Evolutionary conservation across 176 grass and related monocot genomes (phyloP), one percentile per base, ranked within the genome.

Genomic region (Juncus effusus): DNA sequence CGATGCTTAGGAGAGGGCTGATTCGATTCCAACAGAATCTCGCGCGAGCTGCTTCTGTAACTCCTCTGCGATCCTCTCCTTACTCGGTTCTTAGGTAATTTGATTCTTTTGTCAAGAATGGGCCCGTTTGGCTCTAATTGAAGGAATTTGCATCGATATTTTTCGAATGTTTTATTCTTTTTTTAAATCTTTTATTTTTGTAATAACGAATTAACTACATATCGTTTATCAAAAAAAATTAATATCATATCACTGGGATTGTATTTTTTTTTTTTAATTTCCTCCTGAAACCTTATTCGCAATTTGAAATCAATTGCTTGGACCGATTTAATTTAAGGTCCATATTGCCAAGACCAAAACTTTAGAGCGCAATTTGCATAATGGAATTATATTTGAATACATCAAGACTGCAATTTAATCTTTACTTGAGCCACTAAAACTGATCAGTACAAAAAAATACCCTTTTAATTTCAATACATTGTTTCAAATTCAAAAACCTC

Each of bases 1-100:
- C 80, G 67, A 54, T 64, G 40, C 15, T 83, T 37, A 67, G 74
- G 14, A 67, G 67, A 59, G 59, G 58, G 7, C 61, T 83, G 2
- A n/a, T 74, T 64, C 74, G 61, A 4, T 71, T 74, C 51, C 74
- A 42, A 12, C 36, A 78, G 61, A 49, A 39, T 74, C 53, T 77
- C 39, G 1, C 36, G 41, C 54, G 60, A 40, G 36, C 37, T 45
- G 13, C 36, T 50, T 10, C 47, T 67, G 4, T 56, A 7, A n/a
- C 7, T 44, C 50, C 60, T 56, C 40, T 56, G 10, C 61, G 60
- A 15, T 76, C 6, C 40, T 16, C 60, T 3, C 38, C 59, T 37
- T 35, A 62, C 44, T 47, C 44, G 6, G 6, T 2, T 35, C 55
- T 60, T 13, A 72, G 68, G 68, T 72, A 72, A 45, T 58, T 16